These are phyloP conservation scores for Cyathus pygmaeus DNA, from an alignment of 1,284 basidiomycete species.

Conservation along the genomic window DNA sequence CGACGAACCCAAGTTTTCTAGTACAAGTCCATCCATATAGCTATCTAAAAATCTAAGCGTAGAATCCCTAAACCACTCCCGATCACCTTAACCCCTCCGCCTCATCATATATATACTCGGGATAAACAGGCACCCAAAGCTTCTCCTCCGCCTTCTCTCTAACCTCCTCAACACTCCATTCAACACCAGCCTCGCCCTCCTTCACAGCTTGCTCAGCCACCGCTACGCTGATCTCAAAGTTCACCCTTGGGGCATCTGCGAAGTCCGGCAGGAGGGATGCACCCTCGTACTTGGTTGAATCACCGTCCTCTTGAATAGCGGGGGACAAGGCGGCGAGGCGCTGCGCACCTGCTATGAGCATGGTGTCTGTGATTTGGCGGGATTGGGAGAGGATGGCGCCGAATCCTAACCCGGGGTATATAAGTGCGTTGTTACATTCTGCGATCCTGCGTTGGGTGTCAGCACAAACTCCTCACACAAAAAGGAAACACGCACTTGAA, in stretches of 20 bases:
- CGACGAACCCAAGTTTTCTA: too few species aligned
- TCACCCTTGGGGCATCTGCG: constrained; percentile 71
- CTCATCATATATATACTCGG: constrained; percentile 70
- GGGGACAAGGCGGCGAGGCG: constrained; percentile 82
- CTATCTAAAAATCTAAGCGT: neutral
- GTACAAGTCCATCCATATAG: neutral
- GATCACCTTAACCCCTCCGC: constrained; percentile 45
- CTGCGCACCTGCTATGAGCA: constrained; percentile 82
- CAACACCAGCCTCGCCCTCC: constrained; percentile 21
- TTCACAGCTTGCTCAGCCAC: constrained; percentile 80
- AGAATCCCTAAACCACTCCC: neutral
- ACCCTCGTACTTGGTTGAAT: constrained; percentile 60
- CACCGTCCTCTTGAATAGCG: constrained; percentile 54
- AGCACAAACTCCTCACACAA: constrained; percentile 33
- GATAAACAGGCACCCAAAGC: constrained; percentile 72
- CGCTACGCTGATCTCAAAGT: constrained; percentile 83
- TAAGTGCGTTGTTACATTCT: constrained; percentile 83
- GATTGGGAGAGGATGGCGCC: constrained; percentile 75
- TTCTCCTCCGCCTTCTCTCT: constrained; percentile 60
- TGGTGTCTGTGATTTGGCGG: constrained; percentile 71
- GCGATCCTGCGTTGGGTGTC: constrained; percentile 58
- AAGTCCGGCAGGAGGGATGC: constrained; percentile 78
- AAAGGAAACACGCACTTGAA: constrained; percentile 61
- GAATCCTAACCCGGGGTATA: constrained; percentile 84
- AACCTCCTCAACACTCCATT: constrained; percentile 50